Evolutionary conservation across 2,329 filamentous ascomycete genomes (phyloP).

Genomic region (Cercospora citrullina): DNA sequence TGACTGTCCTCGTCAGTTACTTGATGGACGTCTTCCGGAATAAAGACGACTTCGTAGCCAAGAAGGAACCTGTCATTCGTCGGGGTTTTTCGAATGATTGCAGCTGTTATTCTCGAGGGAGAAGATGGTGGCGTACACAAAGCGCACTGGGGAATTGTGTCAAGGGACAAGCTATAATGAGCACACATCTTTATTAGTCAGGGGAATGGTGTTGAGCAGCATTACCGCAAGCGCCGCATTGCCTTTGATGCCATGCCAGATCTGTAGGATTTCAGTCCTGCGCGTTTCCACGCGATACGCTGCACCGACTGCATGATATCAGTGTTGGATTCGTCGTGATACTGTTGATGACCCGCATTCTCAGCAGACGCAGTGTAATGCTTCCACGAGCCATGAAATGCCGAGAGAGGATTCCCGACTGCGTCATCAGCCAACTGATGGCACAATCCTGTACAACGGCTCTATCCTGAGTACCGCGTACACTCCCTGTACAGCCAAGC

Average conservation of each 20-base stretch:
- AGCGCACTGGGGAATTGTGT: too few relatives aligned
- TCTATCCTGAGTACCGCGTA: not conserved
- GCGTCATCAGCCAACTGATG: not conserved
- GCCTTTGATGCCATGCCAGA: too few relatives aligned
- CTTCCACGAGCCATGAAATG: not conserved
- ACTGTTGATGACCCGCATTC: not conserved
- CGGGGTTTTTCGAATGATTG: too few relatives aligned
- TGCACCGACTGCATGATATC: not conserved
- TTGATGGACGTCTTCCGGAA: too few relatives aligned
- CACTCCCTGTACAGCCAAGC: not conserved
- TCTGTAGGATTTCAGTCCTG: too few relatives aligned
- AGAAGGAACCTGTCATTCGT: too few relatives aligned
- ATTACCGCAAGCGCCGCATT: not conserved
- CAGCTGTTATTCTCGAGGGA: too few relatives aligned
- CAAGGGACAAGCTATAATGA: too few relatives aligned
- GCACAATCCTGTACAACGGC: not conserved
- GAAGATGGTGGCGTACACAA: too few relatives aligned
- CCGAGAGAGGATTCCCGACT: not conserved
- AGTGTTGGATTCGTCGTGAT: not conserved
- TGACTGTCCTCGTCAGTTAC: too few relatives aligned
- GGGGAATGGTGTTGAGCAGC: not conserved
- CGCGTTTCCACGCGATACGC: too few relatives aligned
- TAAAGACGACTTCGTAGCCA: too few relatives aligned
- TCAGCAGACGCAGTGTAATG: not conserved
- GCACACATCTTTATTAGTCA: not conserved